phyloP scores from a whole-genome alignment of 257 asterid genomes.

The Knoxia roxburghii region DNA sequence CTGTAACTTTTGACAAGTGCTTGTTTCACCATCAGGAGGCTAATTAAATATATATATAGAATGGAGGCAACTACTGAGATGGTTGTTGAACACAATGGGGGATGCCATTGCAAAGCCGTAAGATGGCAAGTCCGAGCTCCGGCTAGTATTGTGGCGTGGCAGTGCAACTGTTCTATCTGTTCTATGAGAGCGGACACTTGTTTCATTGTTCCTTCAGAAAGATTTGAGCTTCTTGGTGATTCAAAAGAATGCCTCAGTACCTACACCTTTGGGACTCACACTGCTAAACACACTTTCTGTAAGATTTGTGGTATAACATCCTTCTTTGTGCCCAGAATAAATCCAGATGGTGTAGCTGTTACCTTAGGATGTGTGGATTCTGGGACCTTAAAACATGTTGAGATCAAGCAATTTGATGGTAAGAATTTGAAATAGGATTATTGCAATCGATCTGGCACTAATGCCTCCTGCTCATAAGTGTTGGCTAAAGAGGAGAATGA shows the following conservation, averaged over 20 bases:
- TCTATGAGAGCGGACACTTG: constrained; percentile 74
- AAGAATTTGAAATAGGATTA: constrained; percentile 69
- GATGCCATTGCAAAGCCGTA: constrained; percentile 77
- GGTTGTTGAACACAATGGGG: constrained; percentile 61
- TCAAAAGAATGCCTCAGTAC: constrained; percentile 61
- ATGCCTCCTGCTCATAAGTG: constrained; percentile 45
- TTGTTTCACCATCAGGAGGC: neutral
- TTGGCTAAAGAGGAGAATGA: constrained; percentile 10
- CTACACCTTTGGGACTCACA: constrained; percentile 78
- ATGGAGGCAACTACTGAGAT: constrained; percentile 37
- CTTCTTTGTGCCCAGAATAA: constrained; percentile 72
- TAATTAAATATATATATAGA: neutral
- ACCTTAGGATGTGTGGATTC: constrained; percentile 55
- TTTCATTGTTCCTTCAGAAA: constrained; percentile 64
- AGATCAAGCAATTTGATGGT: constrained; percentile 63
- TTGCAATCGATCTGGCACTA: constrained; percentile 31
- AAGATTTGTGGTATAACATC: constrained; percentile 83
- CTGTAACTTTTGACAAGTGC: neutral
- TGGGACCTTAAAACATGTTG: constrained; percentile 66
- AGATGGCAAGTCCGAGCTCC: constrained; percentile 70
- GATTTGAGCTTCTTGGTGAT: constrained; percentile 61
- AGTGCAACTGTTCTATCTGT: constrained; percentile 77
- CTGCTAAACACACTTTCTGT: constrained; percentile 80
- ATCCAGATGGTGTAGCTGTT: constrained; percentile 71
- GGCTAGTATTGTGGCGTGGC: constrained; percentile 57